phyloP scores from a whole-genome alignment of 352 stramenopile species.

The Phytophthora chlamydospora region DNA sequence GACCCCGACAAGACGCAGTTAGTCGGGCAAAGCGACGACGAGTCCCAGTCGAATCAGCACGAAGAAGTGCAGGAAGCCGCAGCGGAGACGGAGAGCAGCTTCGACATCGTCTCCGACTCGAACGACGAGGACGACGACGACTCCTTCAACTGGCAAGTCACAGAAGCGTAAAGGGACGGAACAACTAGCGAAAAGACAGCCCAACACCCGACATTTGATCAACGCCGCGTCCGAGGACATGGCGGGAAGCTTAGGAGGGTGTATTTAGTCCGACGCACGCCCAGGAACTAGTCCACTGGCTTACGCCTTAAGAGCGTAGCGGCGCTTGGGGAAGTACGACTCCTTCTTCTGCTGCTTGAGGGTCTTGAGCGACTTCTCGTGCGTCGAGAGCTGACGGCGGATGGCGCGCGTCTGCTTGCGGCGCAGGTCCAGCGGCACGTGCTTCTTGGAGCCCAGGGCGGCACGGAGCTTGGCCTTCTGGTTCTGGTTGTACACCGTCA shows the following conservation, averaged over 20 bases:
- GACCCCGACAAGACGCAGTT: constrained; percentile 32
- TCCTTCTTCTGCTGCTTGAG: constrained; percentile 96
- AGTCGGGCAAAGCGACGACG: constrained; percentile 23
- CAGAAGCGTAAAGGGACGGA: constrained; percentile 24
- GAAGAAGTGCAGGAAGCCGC: constrained; percentile 15
- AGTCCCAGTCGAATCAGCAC: constrained; percentile 15
- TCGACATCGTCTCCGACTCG: constrained; percentile 67
- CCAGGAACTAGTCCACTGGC: constrained; percentile 32
- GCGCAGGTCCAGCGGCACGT: constrained; percentile 98
- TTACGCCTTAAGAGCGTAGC: constrained; percentile 99
- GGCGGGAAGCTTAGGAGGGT: constrained; percentile 68
- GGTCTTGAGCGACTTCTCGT: constrained; percentile 95
- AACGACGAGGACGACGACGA: constrained; percentile 38
- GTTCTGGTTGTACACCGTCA: constrained; percentile 99
- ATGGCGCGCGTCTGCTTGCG: constrained; percentile 99
- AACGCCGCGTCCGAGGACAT: constrained; percentile 39
- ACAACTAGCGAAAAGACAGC: background rate
- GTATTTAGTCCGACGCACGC: constrained; percentile 64
- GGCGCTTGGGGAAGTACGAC: constrained; percentile 95
- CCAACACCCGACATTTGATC: constrained; percentile 24
- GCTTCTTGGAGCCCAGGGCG: constrained; percentile 95
- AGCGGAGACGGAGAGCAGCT: constrained; percentile 29
- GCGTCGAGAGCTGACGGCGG: constrained; percentile 94
- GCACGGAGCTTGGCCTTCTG: constrained; percentile 98
- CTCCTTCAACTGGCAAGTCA: constrained; percentile 30